Base-by-base conservation (phyloP, 148 eudicot genomes). In the Fagopyrum homotropicum region DNA sequence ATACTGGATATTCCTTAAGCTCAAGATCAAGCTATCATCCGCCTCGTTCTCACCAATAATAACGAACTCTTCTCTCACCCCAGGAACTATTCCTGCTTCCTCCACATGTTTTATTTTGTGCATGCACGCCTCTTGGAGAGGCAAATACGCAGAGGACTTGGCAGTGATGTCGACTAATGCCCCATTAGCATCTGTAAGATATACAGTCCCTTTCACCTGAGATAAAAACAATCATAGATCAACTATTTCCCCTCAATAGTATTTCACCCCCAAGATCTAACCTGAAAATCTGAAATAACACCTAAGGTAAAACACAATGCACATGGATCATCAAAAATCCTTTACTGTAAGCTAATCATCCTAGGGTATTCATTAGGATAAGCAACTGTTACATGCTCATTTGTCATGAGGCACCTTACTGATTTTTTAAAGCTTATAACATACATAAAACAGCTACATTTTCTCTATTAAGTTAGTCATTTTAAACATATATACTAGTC, bases 111-210 rank as follows among this genome's bases (percentile, higher is more conserved):
- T 94, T 30, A 94, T 79, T 56, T 47, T 86, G 77, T 87, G 79
- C 79, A 94, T 87, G 77, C 84, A 88, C 64, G 96, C 96, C 76
- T 94, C 97, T 78, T 83, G 83, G 43, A 94, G 63, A 48, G 97
- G 97, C 83, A 94, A 88, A 82, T 85, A 90, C 56, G 98, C 98
- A 29, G 97, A 90, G 56, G 98, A 87, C 75, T 94, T 94, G 40
- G 97, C 93, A 73, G 90, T 89, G 63, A 91, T 85, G 77, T 94
- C 98, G 66, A 94, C 92, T 15, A 85, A 71, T 80, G 98, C 98
- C 68, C 97, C 97, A 72, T 82, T 84, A 11, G 80, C 85, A 82
- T 94, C 97, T 44, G 80, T 79, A 76, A 64, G 60, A 80, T 84
- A 88, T 29, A 94, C 98, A 4, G 84, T 90, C 72, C 98, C 98